Evolutionary conservation across 2,329 filamentous ascomycete species (phyloP).

Genomic region (Microdochium trichocladiopsis): DNA sequence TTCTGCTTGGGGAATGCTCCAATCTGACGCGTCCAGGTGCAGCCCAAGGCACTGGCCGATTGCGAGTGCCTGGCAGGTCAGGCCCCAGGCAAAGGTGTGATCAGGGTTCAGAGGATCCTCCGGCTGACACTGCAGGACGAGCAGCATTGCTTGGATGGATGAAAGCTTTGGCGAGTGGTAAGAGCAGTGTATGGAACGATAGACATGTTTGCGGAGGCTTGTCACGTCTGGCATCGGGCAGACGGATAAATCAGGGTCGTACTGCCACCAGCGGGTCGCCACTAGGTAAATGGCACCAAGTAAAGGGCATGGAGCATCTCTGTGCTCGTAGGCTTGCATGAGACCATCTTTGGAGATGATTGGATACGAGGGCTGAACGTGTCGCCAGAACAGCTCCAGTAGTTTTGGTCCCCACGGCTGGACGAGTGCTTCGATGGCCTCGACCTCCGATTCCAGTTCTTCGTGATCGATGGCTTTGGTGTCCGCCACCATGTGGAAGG

Average conservation of each 20-base stretch:
- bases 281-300: conserved; percentile 49
- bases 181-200: conserved; percentile 21
- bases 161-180: conserved; percentile 31
- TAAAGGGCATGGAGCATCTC: conserved; percentile 43
- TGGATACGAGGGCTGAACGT: conserved; percentile 41
- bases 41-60: conserved; percentile 46
- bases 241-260: conserved; percentile 35
- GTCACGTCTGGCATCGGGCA: conserved; percentile 25
- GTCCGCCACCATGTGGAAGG: conserved; percentile 24
- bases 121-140: conserved; percentile 29
- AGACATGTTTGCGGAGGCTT: conserved; percentile 22
- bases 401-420: conserved; percentile 50
- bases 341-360: conserved; percentile 46
- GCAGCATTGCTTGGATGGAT: conserved; percentile 33
- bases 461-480: conserved; percentile 16
- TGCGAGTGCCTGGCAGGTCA: conserved; percentile 38
- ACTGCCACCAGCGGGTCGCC: conserved; percentile 47
- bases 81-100: conserved; percentile 17
- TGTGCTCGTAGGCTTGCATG: conserved; percentile 42
- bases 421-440: conserved; percentile 49
- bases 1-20: conserved; percentile 52
- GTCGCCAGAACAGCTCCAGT: conserved; percentile 56
- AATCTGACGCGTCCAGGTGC: conserved; percentile 46
- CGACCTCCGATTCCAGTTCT: neutral
- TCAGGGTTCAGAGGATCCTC: conserved; percentile 15